Evolutionary conservation across 345 rosid genomes (phyloP), one percentile per base, ranked within the genome.

Genomic region (Brassica carinata): DNA sequence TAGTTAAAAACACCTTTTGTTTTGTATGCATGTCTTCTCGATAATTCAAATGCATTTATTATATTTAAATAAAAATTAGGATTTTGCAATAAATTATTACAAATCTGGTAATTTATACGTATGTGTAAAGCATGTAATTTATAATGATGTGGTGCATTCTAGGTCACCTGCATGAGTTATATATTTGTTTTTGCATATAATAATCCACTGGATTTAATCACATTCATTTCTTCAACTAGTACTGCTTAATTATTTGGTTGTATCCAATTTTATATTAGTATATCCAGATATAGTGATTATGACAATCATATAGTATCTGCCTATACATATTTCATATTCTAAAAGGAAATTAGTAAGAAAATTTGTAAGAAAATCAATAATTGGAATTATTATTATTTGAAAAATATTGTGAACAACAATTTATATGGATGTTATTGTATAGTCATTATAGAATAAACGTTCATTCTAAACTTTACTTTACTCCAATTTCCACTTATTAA

Each of bases 231-330:
- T 30, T 13, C 64, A 43, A 18, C 74, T 17, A 33, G 74, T 29
- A 11, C 80, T 77, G 53, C 64, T 77, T 70, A 61, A 69, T 69
- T 77, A 77, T 77, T 77, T 66, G 55, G 59, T 10, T 64, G 53
- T 45, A 53, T 43, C 70, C 75, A 63, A 33, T 27, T 70, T 31
- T 77, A 70, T 18, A 77, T 77, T 70, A 45, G 27, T 59, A 31
- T 48, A 48, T 70, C 70, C 69, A 45, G 33, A 45, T 31, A 70
- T 70, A 5, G 76, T 48, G 64, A 77, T 70, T 77, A 63, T 77
- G 71, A 64, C 17, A 71, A 48, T 63, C 75, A 70, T 77, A 31
- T 18, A 14, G 10, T 77, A 70, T 77, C 63, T 70, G 64, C 29
- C 63, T 26, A 19, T 9, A 18, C 30, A 48, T 45, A 70, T 70